These are phyloP conservation scores for Saturnispora zaruensis DNA, from an alignment of 805 yeast genomes.

Conservation along the genomic window DNA sequence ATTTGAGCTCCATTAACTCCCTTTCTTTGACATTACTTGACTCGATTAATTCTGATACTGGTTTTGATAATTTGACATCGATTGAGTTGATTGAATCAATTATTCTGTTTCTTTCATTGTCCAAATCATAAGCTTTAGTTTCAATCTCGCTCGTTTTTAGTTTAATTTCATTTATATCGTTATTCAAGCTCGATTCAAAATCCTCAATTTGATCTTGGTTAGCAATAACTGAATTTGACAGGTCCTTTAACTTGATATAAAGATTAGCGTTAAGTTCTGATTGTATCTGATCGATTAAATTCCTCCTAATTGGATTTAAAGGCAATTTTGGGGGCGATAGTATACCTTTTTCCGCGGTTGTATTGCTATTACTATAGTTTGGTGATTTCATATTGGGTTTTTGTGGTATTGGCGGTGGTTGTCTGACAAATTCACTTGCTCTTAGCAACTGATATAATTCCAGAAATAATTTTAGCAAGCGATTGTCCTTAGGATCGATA, in stretches of 20 bases:
- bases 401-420: constrained; percentile 24
- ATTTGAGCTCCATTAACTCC: neutral
- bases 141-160: neutral
- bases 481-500: constrained; percentile 20
- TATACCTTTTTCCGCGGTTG: constrained; percentile 5
- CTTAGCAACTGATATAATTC: constrained; percentile 9
- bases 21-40: neutral
- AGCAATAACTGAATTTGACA: neutral
- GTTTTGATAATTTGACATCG: neutral
- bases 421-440: neutral
- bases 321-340: neutral
- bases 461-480: constrained; percentile 21
- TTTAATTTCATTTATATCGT: constrained; percentile 1
- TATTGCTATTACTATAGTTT: neutral
- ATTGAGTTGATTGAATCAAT: neutral
- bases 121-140: neutral
- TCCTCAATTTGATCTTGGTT: neutral
- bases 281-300: constrained; percentile 1
- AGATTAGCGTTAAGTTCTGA: neutral
- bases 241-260: neutral
- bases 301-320: neutral
- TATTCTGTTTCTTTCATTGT: neutral
- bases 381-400: constrained; percentile 19
- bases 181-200: neutral
- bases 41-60: neutral